These are phyloP conservation scores for Neurospora crassa DNA, from an alignment of 2,329 filamentous ascomycete genomes.

Conservation along the genomic window DNA sequence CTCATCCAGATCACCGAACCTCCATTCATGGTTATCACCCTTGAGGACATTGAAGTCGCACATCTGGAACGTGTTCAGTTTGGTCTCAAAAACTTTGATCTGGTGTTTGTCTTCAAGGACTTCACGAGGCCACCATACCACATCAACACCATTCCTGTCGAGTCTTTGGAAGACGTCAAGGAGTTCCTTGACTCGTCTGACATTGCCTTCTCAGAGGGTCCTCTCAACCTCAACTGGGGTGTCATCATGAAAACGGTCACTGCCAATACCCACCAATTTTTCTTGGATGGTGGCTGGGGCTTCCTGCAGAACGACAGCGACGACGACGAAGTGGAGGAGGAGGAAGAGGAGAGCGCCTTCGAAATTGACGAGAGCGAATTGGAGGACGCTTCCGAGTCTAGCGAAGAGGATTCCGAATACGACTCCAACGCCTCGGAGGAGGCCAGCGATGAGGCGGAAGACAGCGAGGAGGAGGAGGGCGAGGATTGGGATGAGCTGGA, in stretches of 20 bases:
- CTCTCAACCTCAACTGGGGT: constrained; percentile 95
- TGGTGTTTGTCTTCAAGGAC: constrained; percentile 98
- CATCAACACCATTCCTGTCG: constrained; percentile 96
- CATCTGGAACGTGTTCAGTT: constrained; percentile 95
- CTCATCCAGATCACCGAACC: constrained; percentile 94
- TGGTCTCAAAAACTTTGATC: constrained; percentile 96
- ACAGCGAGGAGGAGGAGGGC: constrained; percentile 67
- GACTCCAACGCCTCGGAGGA: constrained; percentile 81
- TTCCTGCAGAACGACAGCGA: constrained; percentile 86
- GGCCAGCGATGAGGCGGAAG: constrained; percentile 63
- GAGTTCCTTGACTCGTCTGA: constrained; percentile 96
- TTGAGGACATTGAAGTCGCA: constrained; percentile 92
- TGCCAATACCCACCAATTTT: constrained; percentile 89
- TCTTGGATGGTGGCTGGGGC: constrained; percentile 87
- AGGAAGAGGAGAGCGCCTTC: constrained; percentile 86
- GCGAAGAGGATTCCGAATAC: constrained; percentile 82
- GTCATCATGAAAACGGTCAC: constrained; percentile 99
- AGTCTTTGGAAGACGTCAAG: constrained; percentile 89
- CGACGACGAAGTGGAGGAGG: constrained; percentile 69
- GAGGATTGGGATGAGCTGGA: constrained; percentile 95
- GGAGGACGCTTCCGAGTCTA: constrained; percentile 67
- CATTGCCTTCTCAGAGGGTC: constrained; percentile 88
- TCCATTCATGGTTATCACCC: constrained; percentile 89
- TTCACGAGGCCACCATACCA: constrained; percentile 84
- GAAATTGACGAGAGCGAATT: constrained; percentile 83